A percentile compares a stretch with the other conserved stretches of the same genome.
phyloP scores from a whole-genome alignment of 2,329 filamentous ascomycete species.

The Epichloe sp. region DNA sequence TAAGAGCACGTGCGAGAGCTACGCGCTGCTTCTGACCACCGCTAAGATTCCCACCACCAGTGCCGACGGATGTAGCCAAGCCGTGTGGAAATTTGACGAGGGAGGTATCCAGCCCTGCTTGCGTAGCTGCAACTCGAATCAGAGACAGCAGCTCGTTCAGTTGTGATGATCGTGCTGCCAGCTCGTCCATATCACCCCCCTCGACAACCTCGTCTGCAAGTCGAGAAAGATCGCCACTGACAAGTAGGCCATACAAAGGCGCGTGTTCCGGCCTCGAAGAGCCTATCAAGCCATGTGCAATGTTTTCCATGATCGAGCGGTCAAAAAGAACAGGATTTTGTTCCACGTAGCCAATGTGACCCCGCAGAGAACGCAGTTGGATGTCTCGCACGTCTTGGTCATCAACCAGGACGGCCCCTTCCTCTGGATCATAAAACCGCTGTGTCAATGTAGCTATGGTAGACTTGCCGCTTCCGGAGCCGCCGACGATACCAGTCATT shows the following conservation, averaged over 20 bases:
- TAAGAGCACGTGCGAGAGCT: conserved; percentile 34
- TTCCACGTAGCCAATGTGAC: conserved; percentile 44
- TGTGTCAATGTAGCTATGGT: conserved; percentile 54
- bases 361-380: conserved; percentile 43
- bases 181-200: background rate
- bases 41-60: conserved; percentile 46
- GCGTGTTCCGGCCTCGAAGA: conserved; percentile 32
- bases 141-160: background rate
- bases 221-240: background rate
- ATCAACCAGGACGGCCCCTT: conserved; percentile 25
- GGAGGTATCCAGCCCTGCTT: background rate
- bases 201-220: background rate
- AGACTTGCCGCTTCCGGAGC: conserved; percentile 55
- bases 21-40: conserved; percentile 52
- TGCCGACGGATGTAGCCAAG: conserved; percentile 30
- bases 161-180: background rate
- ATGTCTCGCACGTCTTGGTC: conserved; percentile 34
- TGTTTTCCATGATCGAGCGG: conserved; percentile 39
- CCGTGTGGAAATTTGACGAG: background rate
- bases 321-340: conserved; percentile 51
- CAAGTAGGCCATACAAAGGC: conserved; percentile 16
- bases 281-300: conserved; percentile 27
- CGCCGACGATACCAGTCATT: conserved; percentile 56
- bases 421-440: conserved; percentile 46
- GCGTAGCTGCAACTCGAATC: background rate